A percentile compares a stretch with the other conserved stretches of the same genome.
These are phyloP conservation scores for Wakefieldia striispora DNA, from an alignment of 768 basidiomycete species.

Conservation along the genomic window DNA sequence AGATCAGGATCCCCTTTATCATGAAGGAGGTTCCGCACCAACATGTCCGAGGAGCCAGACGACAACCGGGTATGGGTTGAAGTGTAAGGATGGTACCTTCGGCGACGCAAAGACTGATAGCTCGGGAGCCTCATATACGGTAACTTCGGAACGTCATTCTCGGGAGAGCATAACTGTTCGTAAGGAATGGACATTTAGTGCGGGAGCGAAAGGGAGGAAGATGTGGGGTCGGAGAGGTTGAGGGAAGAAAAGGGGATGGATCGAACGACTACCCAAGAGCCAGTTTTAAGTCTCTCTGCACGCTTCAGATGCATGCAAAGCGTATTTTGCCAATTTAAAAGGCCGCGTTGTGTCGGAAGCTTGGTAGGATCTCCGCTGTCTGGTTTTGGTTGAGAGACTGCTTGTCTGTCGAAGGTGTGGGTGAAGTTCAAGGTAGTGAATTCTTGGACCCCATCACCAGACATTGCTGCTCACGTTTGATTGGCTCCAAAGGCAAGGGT, in stretches of 20 bases:
- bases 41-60: neutral
- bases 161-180: constrained; percentile 10
- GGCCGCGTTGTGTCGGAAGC: constrained; percentile 22
- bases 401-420: constrained; percentile 10
- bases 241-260: neutral
- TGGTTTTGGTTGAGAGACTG: constrained; percentile 16
- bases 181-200: constrained; percentile 22
- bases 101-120: constrained; percentile 14
- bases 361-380: constrained; percentile 23
- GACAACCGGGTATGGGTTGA: neutral
- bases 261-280: constrained; percentile 8
- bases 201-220: neutral
- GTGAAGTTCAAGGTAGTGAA: constrained; percentile 15
- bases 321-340: constrained; percentile 17
- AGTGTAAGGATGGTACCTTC: constrained; percentile 24
- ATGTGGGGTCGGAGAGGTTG: neutral
- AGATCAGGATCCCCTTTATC: neutral
- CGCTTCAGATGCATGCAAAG: constrained; percentile 27
- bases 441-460: constrained; percentile 4
- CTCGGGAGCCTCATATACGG: constrained; percentile 24
- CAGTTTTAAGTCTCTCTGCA: constrained; percentile 19
- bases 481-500: constrained; percentile 7
- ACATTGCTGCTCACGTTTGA: constrained; percentile 13
- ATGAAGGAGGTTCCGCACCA: constrained; percentile 5
- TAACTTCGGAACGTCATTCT: constrained; percentile 2